Percentiles rank a stretch among this genome's conserved stretches.
phyloP scores from a whole-genome alignment of 129 eudicot genomes.

The Glebionis coronaria region DNA sequence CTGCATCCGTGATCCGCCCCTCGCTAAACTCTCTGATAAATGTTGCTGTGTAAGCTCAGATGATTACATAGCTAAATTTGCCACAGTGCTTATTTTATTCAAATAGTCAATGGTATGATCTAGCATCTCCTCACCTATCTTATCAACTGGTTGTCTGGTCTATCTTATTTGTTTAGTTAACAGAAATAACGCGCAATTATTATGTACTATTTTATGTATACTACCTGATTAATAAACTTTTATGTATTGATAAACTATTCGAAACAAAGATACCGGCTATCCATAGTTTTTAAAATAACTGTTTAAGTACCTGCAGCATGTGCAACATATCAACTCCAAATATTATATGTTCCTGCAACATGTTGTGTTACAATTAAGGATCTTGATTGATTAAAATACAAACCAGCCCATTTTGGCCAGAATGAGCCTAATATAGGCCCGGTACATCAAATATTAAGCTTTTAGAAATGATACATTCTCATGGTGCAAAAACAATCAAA shows the following conservation, averaged over 20 bases:
- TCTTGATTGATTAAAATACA: too few species aligned
- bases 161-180: too few species aligned
- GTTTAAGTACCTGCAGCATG: neutral
- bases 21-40: too few species aligned
- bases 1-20: too few species aligned
- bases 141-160: neutral
- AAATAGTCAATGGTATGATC: neutral
- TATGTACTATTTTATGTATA: neutral
- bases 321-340: too few species aligned
- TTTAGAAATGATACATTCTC: constrained; percentile 1
- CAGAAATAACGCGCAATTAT: neutral
- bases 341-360: too few species aligned
- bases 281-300: neutral
- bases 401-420: neutral
- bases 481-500: constrained; percentile 5
- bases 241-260: neutral
- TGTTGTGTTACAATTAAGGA: too few species aligned
- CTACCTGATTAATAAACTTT: neutral
- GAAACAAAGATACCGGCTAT: neutral
- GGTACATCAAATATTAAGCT: neutral
- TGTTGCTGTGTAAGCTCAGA: too few species aligned
- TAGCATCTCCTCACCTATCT: constrained; percentile 22
- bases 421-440: constrained; percentile 15
- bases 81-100: too few species aligned
- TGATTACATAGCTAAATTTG: too few species aligned